Evolutionary conservation across 345 rosid species (phyloP).

Genomic region (Crucihimalaya himalaica): DNA sequence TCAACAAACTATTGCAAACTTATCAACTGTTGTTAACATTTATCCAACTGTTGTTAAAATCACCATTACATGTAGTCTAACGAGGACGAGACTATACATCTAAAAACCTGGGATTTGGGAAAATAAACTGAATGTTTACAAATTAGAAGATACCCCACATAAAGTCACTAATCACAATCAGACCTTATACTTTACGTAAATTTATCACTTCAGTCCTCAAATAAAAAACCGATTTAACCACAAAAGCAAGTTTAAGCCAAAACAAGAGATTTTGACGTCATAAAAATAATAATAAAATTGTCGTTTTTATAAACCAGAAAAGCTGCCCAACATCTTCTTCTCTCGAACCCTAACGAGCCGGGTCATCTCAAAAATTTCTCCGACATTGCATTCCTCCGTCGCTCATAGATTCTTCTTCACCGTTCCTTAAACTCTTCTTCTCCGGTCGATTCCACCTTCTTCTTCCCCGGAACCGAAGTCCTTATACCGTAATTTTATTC

Average conservation of each 20-base stretch:
- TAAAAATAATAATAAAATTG: background rate
- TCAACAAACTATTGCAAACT: too few species aligned
- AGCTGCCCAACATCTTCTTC: conserved; percentile 36
- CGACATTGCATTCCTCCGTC: conserved; percentile 32
- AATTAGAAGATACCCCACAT: background rate
- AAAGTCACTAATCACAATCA: background rate
- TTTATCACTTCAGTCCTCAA: background rate
- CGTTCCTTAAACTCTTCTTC: background rate
- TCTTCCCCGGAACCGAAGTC: conserved; percentile 38
- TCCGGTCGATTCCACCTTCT: conserved; percentile 29
- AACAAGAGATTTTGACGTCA: background rate
- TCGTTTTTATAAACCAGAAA: conserved; percentile 41
- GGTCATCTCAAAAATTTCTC: conserved; percentile 27
- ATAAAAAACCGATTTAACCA: conserved; percentile 19
- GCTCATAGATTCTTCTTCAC: conserved; percentile 1
- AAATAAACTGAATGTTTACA: too few species aligned
- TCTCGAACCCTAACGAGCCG: conserved; percentile 44
- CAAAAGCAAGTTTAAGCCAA: conserved; percentile 25
- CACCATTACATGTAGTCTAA: too few species aligned
- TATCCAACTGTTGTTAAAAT: too few species aligned
- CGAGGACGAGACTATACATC: too few species aligned
- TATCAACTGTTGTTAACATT: too few species aligned
- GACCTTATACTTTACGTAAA: background rate
- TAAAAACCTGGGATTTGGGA: too few species aligned
- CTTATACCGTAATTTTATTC: conserved; percentile 32